Conservation (phyloP, 805 yeast genomes). For the Candida nemodendra region DNA sequence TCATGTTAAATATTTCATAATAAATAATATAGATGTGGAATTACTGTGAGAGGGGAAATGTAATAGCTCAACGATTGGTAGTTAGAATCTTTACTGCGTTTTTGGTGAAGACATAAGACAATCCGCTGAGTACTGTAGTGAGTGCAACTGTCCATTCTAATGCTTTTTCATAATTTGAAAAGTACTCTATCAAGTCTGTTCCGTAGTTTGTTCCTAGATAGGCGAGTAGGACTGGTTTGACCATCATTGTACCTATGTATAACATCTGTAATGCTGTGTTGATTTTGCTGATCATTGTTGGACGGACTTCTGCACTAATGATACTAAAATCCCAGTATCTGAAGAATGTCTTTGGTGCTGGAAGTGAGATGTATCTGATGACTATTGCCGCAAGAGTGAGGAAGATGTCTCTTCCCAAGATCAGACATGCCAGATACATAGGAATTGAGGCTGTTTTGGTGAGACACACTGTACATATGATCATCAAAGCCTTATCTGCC, state of each 20-base stretch:
- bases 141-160: slow-evolving; percentile 57
- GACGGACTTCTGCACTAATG: slow-evolving; percentile 84
- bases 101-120: slow-evolving; percentile 69
- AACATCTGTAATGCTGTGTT: slow-evolving; percentile 94
- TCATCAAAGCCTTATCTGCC: slow-evolving; percentile 92
- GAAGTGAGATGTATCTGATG: slow-evolving; percentile 69
- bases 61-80: too few species aligned
- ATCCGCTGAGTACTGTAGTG: slow-evolving; percentile 78
- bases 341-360: slow-evolving; percentile 68
- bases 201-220: slow-evolving; percentile 34
- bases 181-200: slow-evolving; percentile 16
- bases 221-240: slow-evolving; percentile 48
- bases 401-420: slow-evolving; percentile 80
- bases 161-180: slow-evolving; percentile 27
- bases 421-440: slow-evolving; percentile 57
- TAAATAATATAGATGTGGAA: too few species aligned
- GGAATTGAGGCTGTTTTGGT: slow-evolving; percentile 74
- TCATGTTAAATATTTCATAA: too few species aligned
- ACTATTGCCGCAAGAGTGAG: slow-evolving; percentile 71
- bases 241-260: slow-evolving; percentile 66
- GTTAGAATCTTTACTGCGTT: slow-evolving; percentile 61
- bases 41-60: too few species aligned
- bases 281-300: slow-evolving; percentile 80
- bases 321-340: slow-evolving; percentile 77
- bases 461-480: slow-evolving; percentile 75